Evolutionary conservation across 805 yeast species (phyloP).

Genomic region (Candida multigemmis): DNA sequence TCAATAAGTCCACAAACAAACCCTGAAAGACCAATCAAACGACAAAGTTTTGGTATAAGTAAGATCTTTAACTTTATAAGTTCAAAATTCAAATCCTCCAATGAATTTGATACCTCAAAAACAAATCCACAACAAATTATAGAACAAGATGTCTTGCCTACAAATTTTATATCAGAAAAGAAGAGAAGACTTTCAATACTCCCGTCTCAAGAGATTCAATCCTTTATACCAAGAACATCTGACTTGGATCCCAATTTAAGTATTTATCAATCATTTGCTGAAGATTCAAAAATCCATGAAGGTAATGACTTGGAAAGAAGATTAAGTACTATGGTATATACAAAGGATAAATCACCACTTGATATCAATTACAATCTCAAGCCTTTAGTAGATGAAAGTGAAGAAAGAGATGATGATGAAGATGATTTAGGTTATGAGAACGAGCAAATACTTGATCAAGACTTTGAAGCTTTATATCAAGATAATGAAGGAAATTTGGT

Average conservation of each 20-base stretch:
- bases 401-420: slow-evolving; percentile 2
- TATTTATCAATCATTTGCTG: slow-evolving; percentile 11
- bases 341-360: neutral
- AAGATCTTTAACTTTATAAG: slow-evolving; percentile 1
- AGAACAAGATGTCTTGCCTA: too few species aligned
- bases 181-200: slow-evolving; percentile 18
- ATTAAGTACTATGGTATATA: slow-evolving; percentile 10
- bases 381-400: neutral
- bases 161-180: slow-evolving; percentile 14
- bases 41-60: slow-evolving; percentile 1
- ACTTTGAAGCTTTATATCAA: slow-evolving; percentile 22
- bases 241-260: slow-evolving; percentile 7
- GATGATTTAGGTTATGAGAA: slow-evolving; percentile 1
- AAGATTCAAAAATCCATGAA: slow-evolving; percentile 8
- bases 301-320: slow-evolving; percentile 22
- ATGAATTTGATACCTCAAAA: too few species aligned
- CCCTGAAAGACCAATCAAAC: neutral
- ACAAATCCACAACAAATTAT: too few species aligned
- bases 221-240: slow-evolving; percentile 17
- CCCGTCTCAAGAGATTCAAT: slow-evolving; percentile 3
- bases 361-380: slow-evolving; percentile 1
- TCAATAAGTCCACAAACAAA: slow-evolving; percentile 1
- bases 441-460: slow-evolving; percentile 17
- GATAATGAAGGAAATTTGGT: slow-evolving; percentile 30
- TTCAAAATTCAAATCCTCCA: too few species aligned